A percentile compares a stretch with the other conserved stretches of the same genome.
Conservation (phyloP, 2,329 filamentous ascomycete genomes). For the Sodiomyces alkalinus region DNA sequence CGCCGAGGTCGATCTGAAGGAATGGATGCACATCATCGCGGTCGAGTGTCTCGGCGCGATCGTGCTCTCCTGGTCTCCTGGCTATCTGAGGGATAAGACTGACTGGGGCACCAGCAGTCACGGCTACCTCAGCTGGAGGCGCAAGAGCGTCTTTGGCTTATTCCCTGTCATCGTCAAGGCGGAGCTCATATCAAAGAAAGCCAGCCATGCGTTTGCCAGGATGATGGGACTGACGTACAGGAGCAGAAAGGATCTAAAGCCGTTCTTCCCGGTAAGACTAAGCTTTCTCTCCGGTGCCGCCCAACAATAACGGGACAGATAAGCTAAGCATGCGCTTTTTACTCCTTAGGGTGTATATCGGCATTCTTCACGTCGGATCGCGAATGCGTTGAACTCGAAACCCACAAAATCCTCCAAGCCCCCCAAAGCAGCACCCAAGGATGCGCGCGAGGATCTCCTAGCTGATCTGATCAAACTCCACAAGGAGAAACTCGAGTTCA, state of each 20-base stretch:
- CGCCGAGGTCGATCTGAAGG: constrained; percentile 28
- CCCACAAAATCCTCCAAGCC: constrained; percentile 10
- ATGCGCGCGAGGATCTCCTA: constrained; percentile 24
- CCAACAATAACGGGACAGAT: too few species aligned
- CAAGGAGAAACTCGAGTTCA: constrained; percentile 28
- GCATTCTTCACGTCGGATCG: constrained; percentile 18
- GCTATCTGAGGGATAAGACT: constrained; percentile 24
- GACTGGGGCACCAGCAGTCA: constrained; percentile 32
- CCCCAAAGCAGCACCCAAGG: constrained; percentile 11
- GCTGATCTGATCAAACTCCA: constrained; percentile 31
- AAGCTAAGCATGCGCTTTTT: too few species aligned
- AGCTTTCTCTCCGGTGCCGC: neutral
- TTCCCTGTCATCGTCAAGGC: constrained; percentile 27
- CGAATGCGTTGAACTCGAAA: constrained; percentile 12
- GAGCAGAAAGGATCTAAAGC: constrained; percentile 25
- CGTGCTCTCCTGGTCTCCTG: constrained; percentile 37
- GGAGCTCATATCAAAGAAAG: constrained; percentile 19
- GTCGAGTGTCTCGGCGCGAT: constrained; percentile 35
- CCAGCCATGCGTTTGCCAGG: constrained; percentile 23
- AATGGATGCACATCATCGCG: constrained; percentile 41
- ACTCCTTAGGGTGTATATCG: constrained; percentile 4
- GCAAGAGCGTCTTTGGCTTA: constrained; percentile 35
- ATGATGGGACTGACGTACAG: constrained; percentile 29
- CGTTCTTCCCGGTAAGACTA: constrained; percentile 33
- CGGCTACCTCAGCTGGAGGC: constrained; percentile 33